A percentile compares a stretch with the other conserved stretches of the same genome.
phyloP scores from a whole-genome alignment of 306 rosid species.

The Rubus parviflorus region DNA sequence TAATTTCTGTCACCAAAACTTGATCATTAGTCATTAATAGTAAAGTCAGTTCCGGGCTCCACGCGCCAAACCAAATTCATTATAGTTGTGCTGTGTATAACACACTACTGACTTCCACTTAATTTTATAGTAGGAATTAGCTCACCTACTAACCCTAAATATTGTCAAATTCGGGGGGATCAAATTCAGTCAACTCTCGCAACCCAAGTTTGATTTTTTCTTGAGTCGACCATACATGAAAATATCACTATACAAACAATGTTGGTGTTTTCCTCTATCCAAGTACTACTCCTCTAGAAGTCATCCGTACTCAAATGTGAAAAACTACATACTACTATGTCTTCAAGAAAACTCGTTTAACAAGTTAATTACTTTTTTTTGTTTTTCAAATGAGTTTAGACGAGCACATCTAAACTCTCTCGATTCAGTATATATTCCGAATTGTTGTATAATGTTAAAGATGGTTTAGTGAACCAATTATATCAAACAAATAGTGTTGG shows the following conservation, averaged over 20 bases:
- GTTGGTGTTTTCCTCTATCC: not conserved
- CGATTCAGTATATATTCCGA: not conserved
- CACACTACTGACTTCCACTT: not conserved
- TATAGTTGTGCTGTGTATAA: not conserved
- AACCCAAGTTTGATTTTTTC: conserved; percentile 8
- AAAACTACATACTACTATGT: not conserved
- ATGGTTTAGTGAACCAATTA: not conserved
- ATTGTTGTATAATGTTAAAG: not conserved
- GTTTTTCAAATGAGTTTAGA: not conserved
- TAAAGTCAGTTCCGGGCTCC: not conserved
- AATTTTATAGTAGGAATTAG: not conserved
- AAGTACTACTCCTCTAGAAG: not conserved
- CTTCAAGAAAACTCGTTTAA: not conserved
- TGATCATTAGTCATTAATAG: not conserved
- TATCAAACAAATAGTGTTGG: not conserved
- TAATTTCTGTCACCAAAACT: not conserved
- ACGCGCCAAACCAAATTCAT: not conserved
- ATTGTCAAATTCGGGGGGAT: not conserved
- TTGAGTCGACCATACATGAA: not conserved
- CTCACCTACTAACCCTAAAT: not conserved
- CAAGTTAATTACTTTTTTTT: not conserved
- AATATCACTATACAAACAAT: not conserved
- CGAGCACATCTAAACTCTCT: not conserved
- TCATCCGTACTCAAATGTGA: not conserved
- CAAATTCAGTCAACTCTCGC: not conserved